phyloP scores from a whole-genome alignment of 176 grass and related monocot genomes.

The Juncus inflexus region DNA sequence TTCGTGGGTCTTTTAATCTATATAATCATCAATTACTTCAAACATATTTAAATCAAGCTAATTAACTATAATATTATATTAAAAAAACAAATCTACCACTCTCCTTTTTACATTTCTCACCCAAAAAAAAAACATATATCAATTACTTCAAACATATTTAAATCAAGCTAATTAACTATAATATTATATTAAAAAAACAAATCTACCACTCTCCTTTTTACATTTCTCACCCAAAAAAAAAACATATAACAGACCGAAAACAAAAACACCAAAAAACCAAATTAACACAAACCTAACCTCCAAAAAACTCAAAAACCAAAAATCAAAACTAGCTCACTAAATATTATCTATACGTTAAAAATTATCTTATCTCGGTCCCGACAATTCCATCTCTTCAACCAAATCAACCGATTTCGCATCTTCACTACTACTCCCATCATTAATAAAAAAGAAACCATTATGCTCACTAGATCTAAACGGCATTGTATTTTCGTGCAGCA shows the following conservation, averaged over 20 bases:
- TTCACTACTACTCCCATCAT: conserved; percentile 37
- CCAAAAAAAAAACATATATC: background rate
- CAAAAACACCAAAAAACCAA: background rate
- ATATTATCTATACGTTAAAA: conserved; percentile 8
- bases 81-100: background rate
- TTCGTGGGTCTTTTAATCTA: too few relatives aligned
- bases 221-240: conserved; percentile 3
- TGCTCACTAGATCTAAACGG: conserved; percentile 15
- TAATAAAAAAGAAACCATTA: conserved; percentile 57
- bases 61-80: background rate
- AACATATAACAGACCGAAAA: background rate
- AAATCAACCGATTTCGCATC: conserved; percentile 36
- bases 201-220: conserved; percentile 18
- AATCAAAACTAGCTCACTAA: conserved; percentile 4
- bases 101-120: conserved; percentile 24
- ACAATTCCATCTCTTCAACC: conserved; percentile 77
- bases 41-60: background rate
- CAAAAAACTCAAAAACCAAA: conserved; percentile 7
- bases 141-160: too few relatives aligned
- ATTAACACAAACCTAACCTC: background rate
- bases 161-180: background rate
- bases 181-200: background rate
- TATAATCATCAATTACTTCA: too few relatives aligned
- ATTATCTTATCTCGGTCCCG: conserved; percentile 53
- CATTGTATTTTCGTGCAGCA: conserved; percentile 24